Evolutionary conservation across 352 stramenopile genomes (phyloP).

Genomic region (Lagenidium giganteum): DNA sequence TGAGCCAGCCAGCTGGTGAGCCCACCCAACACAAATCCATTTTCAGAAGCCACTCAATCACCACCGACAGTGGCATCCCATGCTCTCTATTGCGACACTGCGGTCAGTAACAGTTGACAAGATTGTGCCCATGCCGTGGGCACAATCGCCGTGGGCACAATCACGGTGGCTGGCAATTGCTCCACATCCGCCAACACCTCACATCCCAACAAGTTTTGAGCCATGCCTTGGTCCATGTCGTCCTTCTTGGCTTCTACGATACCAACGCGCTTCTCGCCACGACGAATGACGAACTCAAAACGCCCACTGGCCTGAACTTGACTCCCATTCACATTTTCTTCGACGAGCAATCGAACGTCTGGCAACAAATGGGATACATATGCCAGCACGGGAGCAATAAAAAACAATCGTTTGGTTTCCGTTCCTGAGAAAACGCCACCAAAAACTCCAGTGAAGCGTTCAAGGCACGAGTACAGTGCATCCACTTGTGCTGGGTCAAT

Average conservation of each 20-base stretch:
- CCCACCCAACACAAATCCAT: too few relatives aligned
- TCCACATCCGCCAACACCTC: conserved; percentile 18
- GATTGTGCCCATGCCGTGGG: too few relatives aligned
- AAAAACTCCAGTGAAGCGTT: too few relatives aligned
- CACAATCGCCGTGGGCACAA: too few relatives aligned
- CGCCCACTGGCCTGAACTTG: conserved; percentile 17
- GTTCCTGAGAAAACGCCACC: not conserved
- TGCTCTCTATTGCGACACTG: too few relatives aligned
- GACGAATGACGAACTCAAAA: conserved; percentile 27
- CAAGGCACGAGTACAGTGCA: too few relatives aligned
- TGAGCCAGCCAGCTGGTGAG: too few relatives aligned
- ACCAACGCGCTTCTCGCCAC: conserved; percentile 18
- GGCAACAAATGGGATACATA: not conserved
- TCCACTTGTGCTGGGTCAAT: too few relatives aligned
- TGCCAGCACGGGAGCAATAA: not conserved
- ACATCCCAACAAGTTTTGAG: conserved; percentile 22
- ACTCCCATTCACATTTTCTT: conserved; percentile 10
- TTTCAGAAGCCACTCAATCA: too few relatives aligned
- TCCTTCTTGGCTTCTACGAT: conserved; percentile 28
- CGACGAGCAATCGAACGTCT: not conserved
- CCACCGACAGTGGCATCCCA: too few relatives aligned
- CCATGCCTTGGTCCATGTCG: conserved; percentile 16
- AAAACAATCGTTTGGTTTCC: not conserved
- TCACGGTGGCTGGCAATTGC: too few relatives aligned
- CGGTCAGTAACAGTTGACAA: too few relatives aligned